Evolutionary conservation across 768 basidiomycete genomes (phyloP).

Genomic region (Paxillus ammoniavirescens): DNA sequence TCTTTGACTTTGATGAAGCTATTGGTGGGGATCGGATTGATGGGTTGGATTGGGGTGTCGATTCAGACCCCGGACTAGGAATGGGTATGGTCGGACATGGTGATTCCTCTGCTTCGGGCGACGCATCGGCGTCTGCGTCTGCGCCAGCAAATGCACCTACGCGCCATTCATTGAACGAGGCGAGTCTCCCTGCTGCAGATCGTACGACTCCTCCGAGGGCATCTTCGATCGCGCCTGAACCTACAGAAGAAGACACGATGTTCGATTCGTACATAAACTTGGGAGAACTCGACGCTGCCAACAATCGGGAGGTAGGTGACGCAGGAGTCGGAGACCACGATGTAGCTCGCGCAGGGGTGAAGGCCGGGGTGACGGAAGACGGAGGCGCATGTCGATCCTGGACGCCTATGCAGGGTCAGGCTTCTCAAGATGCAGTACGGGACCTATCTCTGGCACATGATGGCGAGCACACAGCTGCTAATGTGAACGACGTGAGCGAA

Average conservation of each 20-base stretch:
- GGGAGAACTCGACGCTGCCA: slow-evolving; percentile 11
- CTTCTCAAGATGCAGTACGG: no score
- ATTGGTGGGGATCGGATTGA: background rate
- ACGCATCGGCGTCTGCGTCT: background rate
- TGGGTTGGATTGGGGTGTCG: slow-evolving; percentile 3
- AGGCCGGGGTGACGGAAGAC: background rate
- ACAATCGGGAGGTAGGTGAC: background rate
- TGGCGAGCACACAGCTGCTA: no score
- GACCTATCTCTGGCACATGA: no score
- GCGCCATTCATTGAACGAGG: no score
- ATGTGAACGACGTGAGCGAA: no score
- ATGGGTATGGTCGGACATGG: no score
- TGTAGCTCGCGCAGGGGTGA: background rate
- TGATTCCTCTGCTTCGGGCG: background rate
- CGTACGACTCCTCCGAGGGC: background rate
- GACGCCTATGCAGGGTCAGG: no score
- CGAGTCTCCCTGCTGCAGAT: no score
- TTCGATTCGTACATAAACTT: slow-evolving; percentile 25
- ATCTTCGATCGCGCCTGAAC: background rate
- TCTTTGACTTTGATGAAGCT: slow-evolving; percentile 13
- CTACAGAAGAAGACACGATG: slow-evolving; percentile 7
- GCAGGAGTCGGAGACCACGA: background rate
- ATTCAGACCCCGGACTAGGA: no score
- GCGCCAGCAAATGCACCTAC: background rate
- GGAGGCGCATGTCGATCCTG: background rate